These are phyloP conservation scores for Monosporozyma siamensis DNA, from an alignment of 805 yeast genomes.

Conservation along the genomic window DNA sequence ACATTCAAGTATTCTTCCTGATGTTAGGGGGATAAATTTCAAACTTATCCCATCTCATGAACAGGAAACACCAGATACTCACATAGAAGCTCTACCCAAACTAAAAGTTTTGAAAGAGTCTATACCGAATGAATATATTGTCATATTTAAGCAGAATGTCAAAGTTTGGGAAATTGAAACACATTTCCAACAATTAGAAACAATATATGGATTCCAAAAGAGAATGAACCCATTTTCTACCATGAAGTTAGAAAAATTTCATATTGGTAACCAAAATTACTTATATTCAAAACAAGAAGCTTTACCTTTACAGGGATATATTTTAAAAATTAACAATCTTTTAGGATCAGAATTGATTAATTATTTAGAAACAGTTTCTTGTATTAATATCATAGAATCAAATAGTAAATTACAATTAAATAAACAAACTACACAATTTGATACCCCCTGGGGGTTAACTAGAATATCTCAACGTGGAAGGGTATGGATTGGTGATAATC, in stretches of 20 bases:
- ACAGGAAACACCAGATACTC: not conserved
- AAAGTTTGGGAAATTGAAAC: not conserved
- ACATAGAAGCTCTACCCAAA: too few species aligned
- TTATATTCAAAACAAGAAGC: too few species aligned
- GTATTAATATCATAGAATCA: constrained; percentile 3
- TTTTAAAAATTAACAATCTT: not conserved
- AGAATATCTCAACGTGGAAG: constrained; percentile 76
- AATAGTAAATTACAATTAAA: constrained; percentile 3
- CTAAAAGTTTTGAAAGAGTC: not conserved
- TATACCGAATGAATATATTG: not conserved
- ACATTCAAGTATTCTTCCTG: not conserved
- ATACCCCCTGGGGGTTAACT: constrained; percentile 91
- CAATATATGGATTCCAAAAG: not conserved
- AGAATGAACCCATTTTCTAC: not conserved
- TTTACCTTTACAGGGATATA: not conserved
- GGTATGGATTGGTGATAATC: constrained; percentile 55
- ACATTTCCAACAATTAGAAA: not conserved
- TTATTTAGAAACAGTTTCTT: not conserved
- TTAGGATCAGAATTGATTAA: not conserved
- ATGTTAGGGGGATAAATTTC: not conserved
- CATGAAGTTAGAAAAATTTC: not conserved
- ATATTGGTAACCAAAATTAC: not conserved
- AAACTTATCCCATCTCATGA: not conserved
- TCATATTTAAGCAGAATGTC: not conserved
- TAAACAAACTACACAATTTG: constrained; percentile 39